These are phyloP conservation scores for Trichothecium sympodiale DNA, from an alignment of 2,329 filamentous ascomycete genomes.

Conservation along the genomic window DNA sequence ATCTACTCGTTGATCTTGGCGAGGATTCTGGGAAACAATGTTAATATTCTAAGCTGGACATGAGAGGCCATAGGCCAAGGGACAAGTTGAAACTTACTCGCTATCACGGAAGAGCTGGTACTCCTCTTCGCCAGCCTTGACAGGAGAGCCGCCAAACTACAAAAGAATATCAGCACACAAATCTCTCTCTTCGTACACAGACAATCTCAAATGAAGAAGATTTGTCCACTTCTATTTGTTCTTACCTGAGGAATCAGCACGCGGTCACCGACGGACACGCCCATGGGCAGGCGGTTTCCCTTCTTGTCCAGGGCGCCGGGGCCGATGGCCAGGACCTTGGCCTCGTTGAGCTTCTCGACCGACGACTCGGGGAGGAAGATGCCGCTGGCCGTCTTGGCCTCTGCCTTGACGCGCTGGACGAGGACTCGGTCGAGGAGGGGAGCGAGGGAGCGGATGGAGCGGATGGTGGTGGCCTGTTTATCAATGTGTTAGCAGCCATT, in stretches of 20 bases:
- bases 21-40: constrained; percentile 55
- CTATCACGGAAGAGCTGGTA: constrained; percentile 93
- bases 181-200: neutral
- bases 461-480: constrained; percentile 71
- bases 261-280: constrained; percentile 74
- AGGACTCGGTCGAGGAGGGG: constrained; percentile 97
- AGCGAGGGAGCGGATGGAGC: constrained; percentile 88
- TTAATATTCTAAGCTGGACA: too few species aligned
- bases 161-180: constrained; percentile 4
- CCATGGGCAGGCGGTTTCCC: constrained; percentile 77
- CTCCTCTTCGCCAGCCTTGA: constrained; percentile 97
- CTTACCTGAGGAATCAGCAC: constrained; percentile 91
- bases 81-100: constrained; percentile 62
- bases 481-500: too few species aligned
- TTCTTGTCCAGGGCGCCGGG: constrained; percentile 81
- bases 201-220: constrained; percentile 1
- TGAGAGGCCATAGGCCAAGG: too few species aligned
- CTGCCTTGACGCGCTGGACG: constrained; percentile 94
- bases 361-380: constrained; percentile 96
- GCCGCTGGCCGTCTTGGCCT: constrained; percentile 89
- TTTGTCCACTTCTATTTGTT: neutral
- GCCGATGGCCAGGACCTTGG: constrained; percentile 88
- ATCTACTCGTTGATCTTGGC: constrained; percentile 95
- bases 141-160: constrained; percentile 83
- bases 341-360: constrained; percentile 98